phyloP scores from a whole-genome alignment of 306 rosid genomes.

The Styphnolobium japonicum region DNA sequence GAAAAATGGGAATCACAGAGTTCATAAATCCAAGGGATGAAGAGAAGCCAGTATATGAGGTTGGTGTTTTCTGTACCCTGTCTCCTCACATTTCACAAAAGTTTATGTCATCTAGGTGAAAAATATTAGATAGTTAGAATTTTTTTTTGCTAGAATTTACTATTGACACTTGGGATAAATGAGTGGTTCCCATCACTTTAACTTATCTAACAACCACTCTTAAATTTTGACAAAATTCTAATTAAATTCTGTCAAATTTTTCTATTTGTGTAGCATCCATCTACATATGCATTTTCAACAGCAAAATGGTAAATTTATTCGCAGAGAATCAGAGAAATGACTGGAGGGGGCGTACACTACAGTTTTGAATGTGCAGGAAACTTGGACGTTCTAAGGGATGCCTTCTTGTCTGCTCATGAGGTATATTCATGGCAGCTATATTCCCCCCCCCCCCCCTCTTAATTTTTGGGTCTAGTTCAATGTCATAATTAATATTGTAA shows the following conservation, averaged over 20 bases:
- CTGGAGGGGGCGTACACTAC: constrained; percentile 59
- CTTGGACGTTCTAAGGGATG: constrained; percentile 51
- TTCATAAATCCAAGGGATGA: constrained; percentile 62
- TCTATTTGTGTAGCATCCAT: too few relatives aligned
- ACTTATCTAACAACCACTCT: too few relatives aligned
- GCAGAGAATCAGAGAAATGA: constrained; percentile 58
- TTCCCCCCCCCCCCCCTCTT: too few relatives aligned
- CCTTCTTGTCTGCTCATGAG: constrained; percentile 59
- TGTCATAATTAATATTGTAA: background rate
- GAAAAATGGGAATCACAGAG: constrained; percentile 64
- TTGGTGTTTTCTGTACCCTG: constrained; percentile 3
- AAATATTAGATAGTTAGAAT: too few relatives aligned
- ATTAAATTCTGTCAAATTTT: too few relatives aligned
- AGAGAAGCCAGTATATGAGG: constrained; percentile 64
- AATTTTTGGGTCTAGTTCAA: background rate
- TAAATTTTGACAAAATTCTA: too few relatives aligned
- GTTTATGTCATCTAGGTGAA: too few relatives aligned
- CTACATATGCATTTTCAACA: background rate
- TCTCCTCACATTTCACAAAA: background rate
- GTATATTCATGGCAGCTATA: constrained; percentile 24
- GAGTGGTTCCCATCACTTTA: too few relatives aligned
- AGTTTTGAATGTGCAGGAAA: constrained; percentile 78
- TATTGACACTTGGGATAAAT: too few relatives aligned
- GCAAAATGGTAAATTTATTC: background rate
- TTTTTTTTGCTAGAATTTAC: too few relatives aligned